Evolutionary conservation across 331 rosid genomes (phyloP).

Genomic region (Quercus tomentella): DNA sequence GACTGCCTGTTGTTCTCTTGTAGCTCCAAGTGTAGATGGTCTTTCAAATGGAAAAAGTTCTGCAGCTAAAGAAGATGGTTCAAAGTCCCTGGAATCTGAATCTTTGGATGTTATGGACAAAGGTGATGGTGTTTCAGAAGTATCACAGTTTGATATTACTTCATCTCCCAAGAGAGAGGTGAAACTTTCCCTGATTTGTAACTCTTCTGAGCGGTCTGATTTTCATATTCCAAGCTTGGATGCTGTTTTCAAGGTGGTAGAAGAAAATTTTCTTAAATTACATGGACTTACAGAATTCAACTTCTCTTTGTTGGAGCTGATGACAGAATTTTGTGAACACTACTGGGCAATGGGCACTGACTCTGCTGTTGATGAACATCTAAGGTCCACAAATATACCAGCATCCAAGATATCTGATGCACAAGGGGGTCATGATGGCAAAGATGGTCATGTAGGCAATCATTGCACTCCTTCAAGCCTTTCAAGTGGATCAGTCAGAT

Average conservation of each 20-base stretch:
- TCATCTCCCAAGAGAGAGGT: background rate
- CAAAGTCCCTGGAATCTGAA: background rate
- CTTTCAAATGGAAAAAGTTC: background rate
- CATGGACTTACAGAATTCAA: background rate
- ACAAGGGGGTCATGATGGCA: background rate
- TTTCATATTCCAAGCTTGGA: background rate
- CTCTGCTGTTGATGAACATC: background rate
- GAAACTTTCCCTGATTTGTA: slow-evolving; percentile 1
- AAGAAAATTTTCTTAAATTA: background rate
- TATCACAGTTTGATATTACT: background rate
- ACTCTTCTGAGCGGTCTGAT: background rate
- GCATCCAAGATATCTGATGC: background rate
- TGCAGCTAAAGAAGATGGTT: background rate
- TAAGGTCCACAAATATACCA: background rate
- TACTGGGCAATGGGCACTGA: background rate
- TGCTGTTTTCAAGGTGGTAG: background rate
- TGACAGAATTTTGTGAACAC: background rate
- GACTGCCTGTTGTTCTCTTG: background rate
- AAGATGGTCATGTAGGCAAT: background rate
- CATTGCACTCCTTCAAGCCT: background rate
- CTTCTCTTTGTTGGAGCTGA: slow-evolving; percentile 4
- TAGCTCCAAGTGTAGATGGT: background rate
- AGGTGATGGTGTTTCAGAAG: background rate
- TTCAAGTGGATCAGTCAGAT: background rate
- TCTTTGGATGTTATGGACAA: background rate